Evolutionary conservation across 352 stramenopile species (phyloP), one percentile per base, ranked within the genome.

Genomic region (Pythium brachiatum): DNA sequence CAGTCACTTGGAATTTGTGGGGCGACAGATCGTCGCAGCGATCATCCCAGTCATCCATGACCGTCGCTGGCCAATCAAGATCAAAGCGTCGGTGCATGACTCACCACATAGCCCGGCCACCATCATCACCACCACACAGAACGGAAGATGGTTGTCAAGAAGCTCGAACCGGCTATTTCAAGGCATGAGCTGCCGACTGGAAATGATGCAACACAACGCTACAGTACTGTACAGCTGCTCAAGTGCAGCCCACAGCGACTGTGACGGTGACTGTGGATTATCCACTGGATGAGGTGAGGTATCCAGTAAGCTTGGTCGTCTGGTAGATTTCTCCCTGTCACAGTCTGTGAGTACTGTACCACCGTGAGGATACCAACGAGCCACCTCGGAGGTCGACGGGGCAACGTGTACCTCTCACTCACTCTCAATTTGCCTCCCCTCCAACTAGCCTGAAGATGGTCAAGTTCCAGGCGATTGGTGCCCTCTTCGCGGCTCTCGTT

Each of bases 401-500:
- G 34, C 5, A n/a, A 4, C 7, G n/a, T n/a, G 15, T 16, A 20
- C 7, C 36, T 44, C 36, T 44, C 36, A 44, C 36, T 44, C 36
- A n/a, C n/a, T n/a, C 21, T 44, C 36, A 12, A 44, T 44, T 44
- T 44, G 15, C 15, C 12, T 44, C 5, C 31, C 9, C 36, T 3
- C 21, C 36, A 12, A 44, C 36, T 2, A 44, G 5, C 2, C 3
- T 7, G 16, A 44, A 44, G 13, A 57, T 66, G 60, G 60, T 66
- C 41, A 56, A 66, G 60, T 27, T 66, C 60, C 51, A 60, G 23
- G 27, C 50, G 3, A 4, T 66, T 2, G 29, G 47, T 23, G 7
- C 41, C 1, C 29, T 47, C 4, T 6, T 66, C 41, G 60, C 41
- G 32, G 50, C 52, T n/a, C 21, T 60, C 13, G 16, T 60, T 39